Base-by-base conservation (phyloP, 2,329 filamentous ascomycete genomes). In the Pseudogymnoascus sp. region DNA sequence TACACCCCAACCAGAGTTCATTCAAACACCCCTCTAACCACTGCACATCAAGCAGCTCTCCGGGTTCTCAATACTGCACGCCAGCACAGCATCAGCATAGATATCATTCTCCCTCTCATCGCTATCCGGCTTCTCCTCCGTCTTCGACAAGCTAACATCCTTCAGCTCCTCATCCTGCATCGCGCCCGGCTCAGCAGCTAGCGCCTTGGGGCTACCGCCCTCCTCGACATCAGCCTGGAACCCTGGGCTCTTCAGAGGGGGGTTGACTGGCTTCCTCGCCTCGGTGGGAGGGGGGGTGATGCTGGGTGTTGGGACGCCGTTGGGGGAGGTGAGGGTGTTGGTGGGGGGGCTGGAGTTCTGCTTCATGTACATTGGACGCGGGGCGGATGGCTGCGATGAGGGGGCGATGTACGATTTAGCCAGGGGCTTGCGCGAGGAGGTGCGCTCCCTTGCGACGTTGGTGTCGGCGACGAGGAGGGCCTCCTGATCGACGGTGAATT, bases 401-500 rank as follows among this genome's bases (percentile, higher is more conserved):
- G 68, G 66, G 63, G 71, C 69, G 45, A 68, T 73, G 37, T 69
- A 69, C 1, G 68, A 79, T 2, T 82, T 78, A 10, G 84, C 83
- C 21, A 82, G 80, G 14, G 81, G 80, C 65, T 90, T 85, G 82
- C 93, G 95, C 81, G 90, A 93, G 67, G 81, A 76, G 37, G 80
- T 74, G 63, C 79, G 79, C 68, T 86, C 79, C 66, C 86, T 87
- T 69, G 88, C 86, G 57, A 93, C 80, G 70, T 88, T 90, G 68
- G 86, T 90, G 74, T 99, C 95, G 40, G 85, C 85, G 57, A 96
- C 86, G 80, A 92, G 91, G 70, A 99, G 86, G 64, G 91, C 90
- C 78, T 96, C 91, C 78, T 99, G 93, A 75, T 99, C 95, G 73
- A 99, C 95, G 4, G 95, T 99, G 81, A 99, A 99, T 78, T 99